Percentiles rank a stretch among this genome's conserved stretches.
Evolutionary conservation across 257 asterid species (phyloP).

Genomic region (Solanum clarkiae): DNA sequence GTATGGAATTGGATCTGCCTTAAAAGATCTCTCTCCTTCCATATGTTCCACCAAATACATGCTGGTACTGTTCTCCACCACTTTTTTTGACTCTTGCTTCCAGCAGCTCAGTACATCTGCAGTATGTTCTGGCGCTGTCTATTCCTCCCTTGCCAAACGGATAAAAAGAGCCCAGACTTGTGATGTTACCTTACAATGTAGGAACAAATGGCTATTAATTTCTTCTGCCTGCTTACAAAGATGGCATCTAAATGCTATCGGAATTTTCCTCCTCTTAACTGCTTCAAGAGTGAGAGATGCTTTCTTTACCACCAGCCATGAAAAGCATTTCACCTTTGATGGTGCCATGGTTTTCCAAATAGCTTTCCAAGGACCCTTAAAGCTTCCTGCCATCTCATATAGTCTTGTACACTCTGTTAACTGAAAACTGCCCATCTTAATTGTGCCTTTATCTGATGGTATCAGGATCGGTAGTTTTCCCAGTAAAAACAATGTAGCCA

Average conservation of each 20-base stretch:
- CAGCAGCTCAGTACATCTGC: neutral
- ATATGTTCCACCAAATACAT: neutral
- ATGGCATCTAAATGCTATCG: neutral
- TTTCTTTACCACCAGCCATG: neutral
- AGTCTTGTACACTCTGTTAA: neutral
- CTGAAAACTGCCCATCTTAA: neutral
- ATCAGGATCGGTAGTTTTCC: neutral
- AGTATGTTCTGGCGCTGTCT: neutral
- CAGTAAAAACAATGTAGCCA: neutral
- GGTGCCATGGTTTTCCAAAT: neutral
- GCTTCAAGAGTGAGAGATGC: neutral
- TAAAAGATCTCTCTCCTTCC: neutral
- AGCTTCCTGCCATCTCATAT: neutral
- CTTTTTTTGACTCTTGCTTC: neutral
- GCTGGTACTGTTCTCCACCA: neutral
- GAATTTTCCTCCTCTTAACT: neutral
- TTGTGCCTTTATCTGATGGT: neutral
- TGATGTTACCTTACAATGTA: neutral
- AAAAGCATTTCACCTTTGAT: neutral
- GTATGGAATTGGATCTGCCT: neutral
- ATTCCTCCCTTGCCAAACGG: neutral
- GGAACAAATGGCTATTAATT: neutral
- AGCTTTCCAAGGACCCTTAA: neutral
- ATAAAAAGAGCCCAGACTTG: neutral
- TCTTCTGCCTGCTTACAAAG: neutral